These are phyloP conservation scores for Spathaspora hagerdaliae DNA, from an alignment of 805 yeast species.

Conservation along the genomic window DNA sequence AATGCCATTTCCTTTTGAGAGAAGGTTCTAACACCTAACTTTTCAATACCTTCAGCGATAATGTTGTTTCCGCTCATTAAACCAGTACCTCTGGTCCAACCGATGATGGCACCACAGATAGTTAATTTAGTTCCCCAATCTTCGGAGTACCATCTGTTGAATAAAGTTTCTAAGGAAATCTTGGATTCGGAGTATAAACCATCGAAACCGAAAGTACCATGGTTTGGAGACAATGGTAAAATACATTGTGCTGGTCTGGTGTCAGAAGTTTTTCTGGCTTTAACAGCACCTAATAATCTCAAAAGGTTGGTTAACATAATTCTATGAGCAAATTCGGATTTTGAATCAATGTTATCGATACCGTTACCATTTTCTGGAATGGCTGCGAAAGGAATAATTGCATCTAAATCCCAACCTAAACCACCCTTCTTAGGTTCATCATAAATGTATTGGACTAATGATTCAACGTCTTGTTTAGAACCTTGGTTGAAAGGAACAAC, in stretches of 20 bases:
- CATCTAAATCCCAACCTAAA: slow-evolving; percentile 97
- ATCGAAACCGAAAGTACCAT: slow-evolving; percentile 97
- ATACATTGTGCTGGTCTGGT: slow-evolving; percentile 98
- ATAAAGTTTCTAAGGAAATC: slow-evolving; percentile 88
- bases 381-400: slow-evolving; percentile 95
- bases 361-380: slow-evolving; percentile 99
- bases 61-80: slow-evolving; percentile 96
- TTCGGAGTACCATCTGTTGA: slow-evolving; percentile 99
- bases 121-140: slow-evolving; percentile 94
- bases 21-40: slow-evolving; percentile 94
- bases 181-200: slow-evolving; percentile 98
- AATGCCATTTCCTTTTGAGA: slow-evolving; percentile 99
- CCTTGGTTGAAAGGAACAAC: slow-evolving; percentile 99
- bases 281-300: slow-evolving; percentile 88
- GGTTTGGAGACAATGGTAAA: slow-evolving; percentile 96
- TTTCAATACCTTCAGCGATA: slow-evolving; percentile 96
- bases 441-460: slow-evolving; percentile 81
- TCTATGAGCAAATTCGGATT: slow-evolving; percentile 97
- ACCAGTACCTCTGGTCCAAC: slow-evolving; percentile 99
- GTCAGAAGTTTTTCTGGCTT: slow-evolving; percentile 76
- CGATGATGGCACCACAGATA: slow-evolving; percentile 96
- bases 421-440: slow-evolving; percentile 81
- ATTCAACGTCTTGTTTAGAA: slow-evolving; percentile 88
- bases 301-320: slow-evolving; percentile 95
- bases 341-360: slow-evolving; percentile 86